A percentile compares a stretch with the other conserved stretches of the same genome.
Evolutionary conservation across 331 rosid genomes (phyloP).

Genomic region (Pyrus hybrid): DNA sequence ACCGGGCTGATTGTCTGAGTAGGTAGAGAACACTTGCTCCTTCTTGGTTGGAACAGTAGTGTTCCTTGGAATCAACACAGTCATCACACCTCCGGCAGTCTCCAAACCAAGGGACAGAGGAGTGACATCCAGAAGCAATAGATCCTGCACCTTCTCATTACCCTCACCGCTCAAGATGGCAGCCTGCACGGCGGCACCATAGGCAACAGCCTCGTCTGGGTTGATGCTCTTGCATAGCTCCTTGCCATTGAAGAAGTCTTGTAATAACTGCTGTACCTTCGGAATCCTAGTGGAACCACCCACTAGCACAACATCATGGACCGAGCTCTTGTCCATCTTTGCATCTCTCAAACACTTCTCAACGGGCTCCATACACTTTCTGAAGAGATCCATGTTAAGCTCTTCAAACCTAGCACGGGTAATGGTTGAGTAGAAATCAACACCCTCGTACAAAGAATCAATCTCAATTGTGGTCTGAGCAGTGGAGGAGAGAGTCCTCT

Average conservation of each 20-base stretch:
- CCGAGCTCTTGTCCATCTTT: slow-evolving; percentile 65
- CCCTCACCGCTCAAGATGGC: slow-evolving; percentile 74
- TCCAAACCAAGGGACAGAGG: slow-evolving; percentile 67
- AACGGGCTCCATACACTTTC: slow-evolving; percentile 81
- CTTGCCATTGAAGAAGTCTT: slow-evolving; percentile 73
- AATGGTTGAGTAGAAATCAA: slow-evolving; percentile 60
- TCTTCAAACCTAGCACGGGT: slow-evolving; percentile 75
- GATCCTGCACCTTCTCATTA: slow-evolving; percentile 71
- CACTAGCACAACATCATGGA: slow-evolving; percentile 73
- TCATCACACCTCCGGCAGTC: slow-evolving; percentile 86
- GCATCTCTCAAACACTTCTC: slow-evolving; percentile 81
- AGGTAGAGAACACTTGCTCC: slow-evolving; percentile 71
- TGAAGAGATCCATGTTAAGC: slow-evolving; percentile 65
- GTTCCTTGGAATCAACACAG: slow-evolving; percentile 61
- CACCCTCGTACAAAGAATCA: slow-evolving; percentile 68
- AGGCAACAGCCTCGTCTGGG: slow-evolving; percentile 75
- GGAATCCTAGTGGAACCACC: slow-evolving; percentile 86
- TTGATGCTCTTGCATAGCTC: slow-evolving; percentile 74
- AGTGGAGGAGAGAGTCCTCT: slow-evolving; percentile 81
- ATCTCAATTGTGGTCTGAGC: slow-evolving; percentile 81
- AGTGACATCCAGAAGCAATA: slow-evolving; percentile 66
- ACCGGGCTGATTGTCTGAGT: slow-evolving; percentile 71
- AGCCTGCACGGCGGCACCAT: slow-evolving; percentile 77
- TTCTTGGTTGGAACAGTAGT: slow-evolving; percentile 75
- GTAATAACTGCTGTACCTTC: slow-evolving; percentile 62